phyloP scores from a whole-genome alignment of 345 rosid genomes.

The Pistacia atlantica region DNA sequence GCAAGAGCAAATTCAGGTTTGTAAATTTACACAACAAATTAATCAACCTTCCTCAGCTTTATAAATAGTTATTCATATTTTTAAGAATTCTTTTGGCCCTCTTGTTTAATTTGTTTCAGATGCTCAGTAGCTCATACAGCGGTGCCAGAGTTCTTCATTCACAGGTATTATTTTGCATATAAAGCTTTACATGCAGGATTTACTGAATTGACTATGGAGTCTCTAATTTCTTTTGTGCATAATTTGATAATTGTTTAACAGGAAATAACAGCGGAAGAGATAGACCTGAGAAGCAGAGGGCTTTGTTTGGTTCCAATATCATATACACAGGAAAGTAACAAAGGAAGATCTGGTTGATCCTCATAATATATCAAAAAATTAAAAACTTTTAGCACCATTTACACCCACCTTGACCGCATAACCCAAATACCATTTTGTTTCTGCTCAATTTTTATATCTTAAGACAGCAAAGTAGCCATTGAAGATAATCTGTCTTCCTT shows the following conservation, averaged over 20 bases:
- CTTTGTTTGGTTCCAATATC: constrained; percentile 61
- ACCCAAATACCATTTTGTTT: not conserved
- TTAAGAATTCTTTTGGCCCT: not conserved
- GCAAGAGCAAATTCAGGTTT: constrained; percentile 64
- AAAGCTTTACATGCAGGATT: not conserved
- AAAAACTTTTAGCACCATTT: not conserved
- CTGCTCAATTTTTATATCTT: not conserved
- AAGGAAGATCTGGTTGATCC: constrained; percentile 17
- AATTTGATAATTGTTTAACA: constrained; percentile 10
- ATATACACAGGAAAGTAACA: constrained; percentile 26
- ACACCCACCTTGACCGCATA: not conserved
- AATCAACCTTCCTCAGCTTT: not conserved
- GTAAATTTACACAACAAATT: not conserved
- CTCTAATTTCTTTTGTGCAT: not conserved
- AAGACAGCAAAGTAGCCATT: not conserved
- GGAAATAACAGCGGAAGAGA: constrained; percentile 28
- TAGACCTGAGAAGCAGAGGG: constrained; percentile 49
- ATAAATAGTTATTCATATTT: not conserved
- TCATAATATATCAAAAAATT: not conserved
- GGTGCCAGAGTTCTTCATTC: constrained; percentile 25
- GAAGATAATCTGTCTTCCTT: not conserved
- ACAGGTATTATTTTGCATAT: constrained; percentile 26
- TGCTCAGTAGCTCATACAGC: constrained; percentile 42
- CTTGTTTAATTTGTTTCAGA: constrained; percentile 32
- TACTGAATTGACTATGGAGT: not conserved